Conservation (phyloP, 176 grass and related monocot genomes). For the Oryza punctata region DNA sequence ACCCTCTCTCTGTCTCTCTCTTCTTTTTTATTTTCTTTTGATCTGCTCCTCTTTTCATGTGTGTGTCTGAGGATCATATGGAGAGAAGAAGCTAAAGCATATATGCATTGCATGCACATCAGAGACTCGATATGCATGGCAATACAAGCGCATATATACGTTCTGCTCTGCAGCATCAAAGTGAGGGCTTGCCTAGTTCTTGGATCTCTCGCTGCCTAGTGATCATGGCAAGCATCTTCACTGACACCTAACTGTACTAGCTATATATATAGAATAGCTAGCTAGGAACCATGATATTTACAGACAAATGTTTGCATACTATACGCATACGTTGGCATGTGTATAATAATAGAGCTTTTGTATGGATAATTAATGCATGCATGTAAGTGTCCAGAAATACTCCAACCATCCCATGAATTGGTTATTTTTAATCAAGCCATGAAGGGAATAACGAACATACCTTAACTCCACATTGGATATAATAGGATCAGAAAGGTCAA, state of each 20-base stretch:
- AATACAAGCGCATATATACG: slow-evolving; percentile 9
- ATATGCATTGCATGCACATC: background rate
- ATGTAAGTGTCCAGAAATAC: no score
- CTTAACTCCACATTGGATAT: no score
- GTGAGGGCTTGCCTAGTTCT: slow-evolving; percentile 38
- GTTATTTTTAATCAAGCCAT: no score
- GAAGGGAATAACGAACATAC: no score
- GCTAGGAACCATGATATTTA: background rate
- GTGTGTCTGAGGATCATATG: slow-evolving; percentile 22
- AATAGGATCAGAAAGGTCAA: no score
- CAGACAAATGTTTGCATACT: no score
- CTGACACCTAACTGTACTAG: background rate
- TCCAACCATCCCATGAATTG: no score
- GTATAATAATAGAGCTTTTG: no score
- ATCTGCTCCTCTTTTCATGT: slow-evolving; percentile 52
- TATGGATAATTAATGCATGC: no score
- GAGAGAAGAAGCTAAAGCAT: slow-evolving; percentile 33
- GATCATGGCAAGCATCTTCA: slow-evolving; percentile 33
- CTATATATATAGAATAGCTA: background rate
- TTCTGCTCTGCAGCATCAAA: slow-evolving; percentile 28
- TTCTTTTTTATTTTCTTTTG: slow-evolving; percentile 5
- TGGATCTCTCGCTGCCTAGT: slow-evolving; percentile 42
- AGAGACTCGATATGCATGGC: background rate
- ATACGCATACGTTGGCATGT: no score
- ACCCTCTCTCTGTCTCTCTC: background rate